These are phyloP conservation scores for Rhizophagus sp. DNA, from an alignment of 192 early-diverging fungal genomes.

Conservation along the genomic window DNA sequence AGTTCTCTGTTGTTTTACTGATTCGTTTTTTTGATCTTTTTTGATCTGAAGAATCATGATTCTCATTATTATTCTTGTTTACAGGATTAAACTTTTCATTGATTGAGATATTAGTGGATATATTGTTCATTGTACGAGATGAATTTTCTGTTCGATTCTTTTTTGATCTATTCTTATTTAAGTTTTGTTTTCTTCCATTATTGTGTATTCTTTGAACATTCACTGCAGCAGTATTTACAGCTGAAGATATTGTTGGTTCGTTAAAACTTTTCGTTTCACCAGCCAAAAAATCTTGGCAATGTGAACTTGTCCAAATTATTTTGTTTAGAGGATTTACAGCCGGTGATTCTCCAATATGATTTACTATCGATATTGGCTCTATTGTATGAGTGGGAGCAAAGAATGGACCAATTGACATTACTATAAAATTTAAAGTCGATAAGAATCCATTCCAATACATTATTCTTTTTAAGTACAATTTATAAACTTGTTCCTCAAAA, in stretches of 20 bases:
- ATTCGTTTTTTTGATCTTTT: background rate
- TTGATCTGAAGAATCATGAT: background rate
- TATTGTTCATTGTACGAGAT: background rate
- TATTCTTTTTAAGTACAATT: background rate
- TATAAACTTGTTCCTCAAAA: background rate
- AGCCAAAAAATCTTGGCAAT: background rate
- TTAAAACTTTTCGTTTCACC: background rate
- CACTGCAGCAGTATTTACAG: background rate
- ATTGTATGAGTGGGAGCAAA: background rate
- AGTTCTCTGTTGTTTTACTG: background rate
- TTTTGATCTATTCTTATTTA: background rate
- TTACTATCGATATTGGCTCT: background rate
- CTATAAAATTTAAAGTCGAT: background rate
- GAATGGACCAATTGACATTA: background rate
- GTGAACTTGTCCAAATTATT: background rate
- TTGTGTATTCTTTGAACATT: background rate
- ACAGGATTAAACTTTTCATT: background rate
- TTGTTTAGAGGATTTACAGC: background rate
- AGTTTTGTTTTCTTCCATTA: background rate
- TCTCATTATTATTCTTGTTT: background rate
- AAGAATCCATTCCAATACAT: background rate
- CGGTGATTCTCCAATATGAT: background rate
- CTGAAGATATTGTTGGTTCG: background rate
- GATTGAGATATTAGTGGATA: background rate
- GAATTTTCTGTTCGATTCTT: background rate